Base-by-base conservation (phyloP, 2,329 filamentous ascomycete genomes). In the Emmonsiellopsis sp. region DNA sequence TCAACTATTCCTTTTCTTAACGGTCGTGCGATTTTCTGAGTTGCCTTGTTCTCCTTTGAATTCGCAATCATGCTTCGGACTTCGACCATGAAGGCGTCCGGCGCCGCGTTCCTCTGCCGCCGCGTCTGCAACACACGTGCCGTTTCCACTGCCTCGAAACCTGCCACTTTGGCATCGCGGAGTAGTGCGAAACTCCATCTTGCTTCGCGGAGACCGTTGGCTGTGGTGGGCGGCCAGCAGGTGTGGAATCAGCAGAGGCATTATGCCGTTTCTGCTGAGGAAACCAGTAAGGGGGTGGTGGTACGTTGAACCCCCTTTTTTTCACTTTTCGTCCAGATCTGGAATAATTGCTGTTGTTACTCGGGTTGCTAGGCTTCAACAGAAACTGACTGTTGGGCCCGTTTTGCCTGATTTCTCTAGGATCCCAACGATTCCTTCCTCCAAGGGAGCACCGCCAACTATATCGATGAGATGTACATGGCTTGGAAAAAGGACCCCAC, bases 401-500 rank as follows among this genome's bases (percentile, higher is more conserved):
- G 57, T 57, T 56, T 51, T 50, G 50, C n/a, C 35, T 49, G 46
- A 52, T 13, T 38, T 30, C 54, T 56, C 16, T 58, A 82, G 80
- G 89, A 95, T 70, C 83, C 91, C 60, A 95, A 87, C 73, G 93
- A 98, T 75, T 95, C 85, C 76, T 98, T 98, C 80, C 82, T 98
- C 57, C 89, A 90, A 59, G 93, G 93, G 62, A 97, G 89, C 78
- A 93, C 92, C 57, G 93, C 93, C 74, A 96, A 95, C 78, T 98
- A 98, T 77, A 89, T 98, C 70, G 93, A 98, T 73, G 93, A 96
- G 79, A 98, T 98, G 93, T 98, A 98, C 75, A 79, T 96, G 77
- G 85, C 91, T 70, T 98, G 93, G 93, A 95, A 92, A 76, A 79
- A 87, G 60, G 90, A 98, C 65, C 91, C 93, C 51, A 81, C 84